Percentiles rank a stretch among this genome's conserved stretches.
Conservation (phyloP, 108 stramenopile genomes). For the Ochromonas danica region DNA sequence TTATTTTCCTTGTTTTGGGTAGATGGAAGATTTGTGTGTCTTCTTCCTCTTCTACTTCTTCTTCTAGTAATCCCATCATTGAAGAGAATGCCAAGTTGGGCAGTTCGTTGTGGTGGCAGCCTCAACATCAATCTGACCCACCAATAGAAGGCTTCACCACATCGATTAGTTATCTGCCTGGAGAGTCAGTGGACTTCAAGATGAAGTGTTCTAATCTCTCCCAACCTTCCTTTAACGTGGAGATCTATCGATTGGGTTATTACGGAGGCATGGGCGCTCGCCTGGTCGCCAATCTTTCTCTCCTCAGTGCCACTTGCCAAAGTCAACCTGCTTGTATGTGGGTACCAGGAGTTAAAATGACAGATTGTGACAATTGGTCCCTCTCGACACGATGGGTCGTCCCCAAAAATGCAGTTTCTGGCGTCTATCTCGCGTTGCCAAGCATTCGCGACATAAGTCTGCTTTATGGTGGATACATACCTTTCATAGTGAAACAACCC, state of each 20-base stretch:
- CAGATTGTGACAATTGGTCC: slow-evolving; percentile 1
- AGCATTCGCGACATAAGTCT: background rate
- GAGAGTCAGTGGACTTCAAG: background rate
- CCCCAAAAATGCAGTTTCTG: background rate
- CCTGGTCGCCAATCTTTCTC: background rate
- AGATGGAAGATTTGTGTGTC: background rate
- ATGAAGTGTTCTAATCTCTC: background rate
- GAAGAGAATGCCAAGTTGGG: background rate
- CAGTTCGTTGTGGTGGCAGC: background rate
- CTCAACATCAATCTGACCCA: too few species aligned
- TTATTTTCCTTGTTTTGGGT: background rate
- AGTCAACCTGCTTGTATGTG: background rate
- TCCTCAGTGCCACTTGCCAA: background rate
- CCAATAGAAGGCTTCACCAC: background rate
- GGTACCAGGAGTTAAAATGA: background rate
- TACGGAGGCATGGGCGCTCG: slow-evolving; percentile 32
- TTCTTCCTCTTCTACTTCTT: background rate
- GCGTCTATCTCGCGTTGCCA: slow-evolving; percentile 10
- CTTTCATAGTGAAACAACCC: background rate
- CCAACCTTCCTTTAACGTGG: background rate
- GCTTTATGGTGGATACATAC: background rate
- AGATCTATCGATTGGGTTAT: slow-evolving; percentile 30
- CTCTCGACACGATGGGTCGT: background rate
- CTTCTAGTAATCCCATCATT: background rate
- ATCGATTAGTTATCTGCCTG: background rate